Evolutionary conservation across 208 protist species (phyloP).

Genomic region (Wallacemonas sp.): DNA sequence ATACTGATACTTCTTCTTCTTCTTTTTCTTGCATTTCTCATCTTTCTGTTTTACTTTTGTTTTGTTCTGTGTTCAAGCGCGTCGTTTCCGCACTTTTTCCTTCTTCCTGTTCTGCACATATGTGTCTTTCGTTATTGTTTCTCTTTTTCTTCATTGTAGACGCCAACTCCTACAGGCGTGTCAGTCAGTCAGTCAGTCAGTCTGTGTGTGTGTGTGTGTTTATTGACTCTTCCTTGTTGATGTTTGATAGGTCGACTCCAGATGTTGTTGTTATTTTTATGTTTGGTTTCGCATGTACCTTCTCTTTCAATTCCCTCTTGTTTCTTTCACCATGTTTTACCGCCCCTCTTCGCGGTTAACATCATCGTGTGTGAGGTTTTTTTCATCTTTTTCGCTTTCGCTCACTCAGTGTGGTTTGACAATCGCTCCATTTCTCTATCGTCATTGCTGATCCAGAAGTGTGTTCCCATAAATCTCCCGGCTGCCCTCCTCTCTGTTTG

Average conservation of each 20-base stretch:
- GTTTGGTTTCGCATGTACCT: slow-evolving; percentile 7
- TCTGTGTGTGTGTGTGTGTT: too few species aligned
- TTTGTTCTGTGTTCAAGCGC: slow-evolving; percentile 1
- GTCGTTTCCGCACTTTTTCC: not conserved
- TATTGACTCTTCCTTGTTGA: slow-evolving; percentile 8
- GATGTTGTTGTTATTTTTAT: slow-evolving; percentile 8
- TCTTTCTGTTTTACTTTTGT: slow-evolving; percentile 19
- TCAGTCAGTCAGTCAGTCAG: not conserved
- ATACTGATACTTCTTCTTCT: too few species aligned
- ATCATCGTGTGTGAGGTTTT: too few species aligned
- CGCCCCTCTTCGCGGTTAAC: not conserved
- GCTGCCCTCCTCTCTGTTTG: not conserved
- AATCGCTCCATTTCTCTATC: too few species aligned
- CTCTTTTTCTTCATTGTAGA: slow-evolving; percentile 9
- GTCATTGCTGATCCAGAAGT: too few species aligned
- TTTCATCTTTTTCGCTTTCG: too few species aligned
- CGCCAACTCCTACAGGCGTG: not conserved
- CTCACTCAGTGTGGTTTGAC: too few species aligned
- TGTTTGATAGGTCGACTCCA: too few species aligned
- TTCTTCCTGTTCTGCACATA: not conserved
- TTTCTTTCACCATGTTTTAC: not conserved
- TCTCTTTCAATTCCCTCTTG: not conserved
- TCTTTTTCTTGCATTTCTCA: slow-evolving; percentile 8
- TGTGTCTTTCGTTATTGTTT: slow-evolving; percentile 15
- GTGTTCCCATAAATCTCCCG: too few species aligned